Conservation (phyloP, 306 rosid genomes). For the Hippophae gyantsensis region DNA sequence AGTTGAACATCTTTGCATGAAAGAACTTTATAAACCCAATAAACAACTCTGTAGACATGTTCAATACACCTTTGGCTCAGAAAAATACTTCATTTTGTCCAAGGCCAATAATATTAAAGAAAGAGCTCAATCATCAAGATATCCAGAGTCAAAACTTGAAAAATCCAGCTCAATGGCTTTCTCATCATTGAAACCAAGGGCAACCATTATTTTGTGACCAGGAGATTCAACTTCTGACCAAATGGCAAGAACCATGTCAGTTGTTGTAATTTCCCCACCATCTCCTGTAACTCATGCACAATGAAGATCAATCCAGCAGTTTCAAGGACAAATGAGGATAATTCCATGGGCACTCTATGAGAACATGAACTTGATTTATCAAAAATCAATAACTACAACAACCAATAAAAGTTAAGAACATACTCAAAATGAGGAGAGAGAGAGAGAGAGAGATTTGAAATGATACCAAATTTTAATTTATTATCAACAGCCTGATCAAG, state of each 20-base stretch:
- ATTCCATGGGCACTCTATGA: too few relatives aligned
- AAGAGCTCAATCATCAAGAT: conserved; percentile 33
- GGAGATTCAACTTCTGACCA: conserved; percentile 58
- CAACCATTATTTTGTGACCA: conserved; percentile 49
- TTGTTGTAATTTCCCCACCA: conserved; percentile 45
- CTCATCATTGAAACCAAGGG: conserved; percentile 46
- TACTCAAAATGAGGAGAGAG: background rate
- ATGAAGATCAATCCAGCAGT: background rate
- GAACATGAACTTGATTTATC: too few relatives aligned
- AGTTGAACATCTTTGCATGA: too few relatives aligned
- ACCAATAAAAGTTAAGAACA: background rate
- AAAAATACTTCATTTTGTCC: conserved; percentile 10
- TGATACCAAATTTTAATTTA: conserved; percentile 48
- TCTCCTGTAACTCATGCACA: conserved; percentile 26
- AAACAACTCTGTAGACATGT: conserved; percentile 6
- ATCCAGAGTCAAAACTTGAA: conserved; percentile 34
- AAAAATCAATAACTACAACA: background rate
- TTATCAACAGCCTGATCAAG: conserved; percentile 71
- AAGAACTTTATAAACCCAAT: too few relatives aligned
- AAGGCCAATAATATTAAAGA: conserved; percentile 4
- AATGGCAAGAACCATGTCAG: conserved; percentile 51
- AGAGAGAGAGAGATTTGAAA: conserved; percentile 2
- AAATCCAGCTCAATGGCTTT: conserved; percentile 57
- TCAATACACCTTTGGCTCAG: conserved; percentile 14
- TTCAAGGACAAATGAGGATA: too few relatives aligned